Evolutionary conservation across 306 rosid genomes (phyloP).

Genomic region (Quercus robur): DNA sequence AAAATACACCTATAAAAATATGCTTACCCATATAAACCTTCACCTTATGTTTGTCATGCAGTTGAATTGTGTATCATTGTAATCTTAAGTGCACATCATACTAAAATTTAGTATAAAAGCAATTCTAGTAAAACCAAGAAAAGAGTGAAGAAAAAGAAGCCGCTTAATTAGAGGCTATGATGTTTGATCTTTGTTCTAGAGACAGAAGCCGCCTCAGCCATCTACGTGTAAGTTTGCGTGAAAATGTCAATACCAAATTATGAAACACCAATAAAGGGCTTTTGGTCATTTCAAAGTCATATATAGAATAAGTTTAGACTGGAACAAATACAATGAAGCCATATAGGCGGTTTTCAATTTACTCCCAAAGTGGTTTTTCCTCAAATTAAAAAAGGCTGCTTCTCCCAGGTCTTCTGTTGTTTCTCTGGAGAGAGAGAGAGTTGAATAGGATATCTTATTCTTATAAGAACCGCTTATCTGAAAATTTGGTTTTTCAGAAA

Average conservation of each 20-base stretch:
- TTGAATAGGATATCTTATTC: conserved; percentile 21
- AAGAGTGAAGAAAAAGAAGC: not conserved
- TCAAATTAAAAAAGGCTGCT: conserved; percentile 8
- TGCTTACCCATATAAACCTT: too few relatives aligned
- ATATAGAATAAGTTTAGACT: not conserved
- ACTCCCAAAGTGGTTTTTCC: conserved; percentile 7
- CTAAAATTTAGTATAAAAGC: too few relatives aligned
- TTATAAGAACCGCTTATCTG: conserved; percentile 40
- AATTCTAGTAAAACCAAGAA: not conserved
- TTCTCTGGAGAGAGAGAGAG: conserved; percentile 22
- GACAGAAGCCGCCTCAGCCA: conserved; percentile 17
- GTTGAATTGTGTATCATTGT: too few relatives aligned
- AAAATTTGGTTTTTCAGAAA: conserved; percentile 39
- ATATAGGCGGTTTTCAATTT: conserved; percentile 14
- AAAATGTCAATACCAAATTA: conserved; percentile 41
- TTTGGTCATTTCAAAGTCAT: conserved; percentile 39
- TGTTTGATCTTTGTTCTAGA: not conserved
- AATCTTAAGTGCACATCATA: too few relatives aligned
- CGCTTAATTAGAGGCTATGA: not conserved
- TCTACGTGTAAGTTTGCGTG: conserved; percentile 68
- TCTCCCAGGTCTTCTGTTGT: conserved; percentile 27
- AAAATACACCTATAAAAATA: too few relatives aligned
- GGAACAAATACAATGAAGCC: conserved; percentile 22
- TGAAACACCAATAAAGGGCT: conserved; percentile 19
- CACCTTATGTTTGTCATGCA: too few relatives aligned